A percentile compares a stretch with the other conserved stretches of the same genome.
These are phyloP conservation scores for Macroventuria anomochaeta DNA, from an alignment of 2,329 filamentous ascomycete species.

Conservation along the genomic window DNA sequence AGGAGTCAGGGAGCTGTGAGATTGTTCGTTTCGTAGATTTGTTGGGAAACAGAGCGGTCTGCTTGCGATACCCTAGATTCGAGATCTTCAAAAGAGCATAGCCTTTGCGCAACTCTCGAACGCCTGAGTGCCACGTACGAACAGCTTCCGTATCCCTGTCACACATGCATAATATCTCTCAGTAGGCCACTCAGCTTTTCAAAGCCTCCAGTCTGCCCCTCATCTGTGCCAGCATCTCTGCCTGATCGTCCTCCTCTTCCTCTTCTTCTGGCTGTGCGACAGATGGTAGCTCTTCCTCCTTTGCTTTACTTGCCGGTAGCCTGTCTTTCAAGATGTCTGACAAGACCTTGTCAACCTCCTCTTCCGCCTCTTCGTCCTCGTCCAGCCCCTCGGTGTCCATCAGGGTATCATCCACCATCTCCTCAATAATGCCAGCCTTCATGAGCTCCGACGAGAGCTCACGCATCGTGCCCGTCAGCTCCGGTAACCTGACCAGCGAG, in stretches of 20 bases:
- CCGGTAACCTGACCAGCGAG: constrained; percentile 79
- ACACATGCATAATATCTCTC: neutral
- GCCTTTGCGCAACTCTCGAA: neutral
- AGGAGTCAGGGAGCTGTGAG: neutral
- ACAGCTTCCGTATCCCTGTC: neutral
- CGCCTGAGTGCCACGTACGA: neutral
- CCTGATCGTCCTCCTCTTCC: constrained; percentile 84
- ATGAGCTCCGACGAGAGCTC: constrained; percentile 87
- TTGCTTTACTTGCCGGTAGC: constrained; percentile 69
- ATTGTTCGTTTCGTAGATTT: neutral
- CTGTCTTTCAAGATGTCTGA: constrained; percentile 88
- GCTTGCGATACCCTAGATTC: constrained; percentile 11
- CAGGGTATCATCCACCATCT: constrained; percentile 89
- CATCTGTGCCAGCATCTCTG: constrained; percentile 94
- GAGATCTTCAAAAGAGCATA: neutral
- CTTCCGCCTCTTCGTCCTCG: constrained; percentile 73
- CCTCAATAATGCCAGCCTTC: constrained; percentile 95
- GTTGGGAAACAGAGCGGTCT: neutral
- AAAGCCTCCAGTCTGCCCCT: constrained; percentile 86
- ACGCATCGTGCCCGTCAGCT: constrained; percentile 87
- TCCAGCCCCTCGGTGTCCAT: constrained; percentile 73
- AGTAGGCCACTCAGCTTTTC: constrained; percentile 69
- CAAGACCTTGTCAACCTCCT: constrained; percentile 90
- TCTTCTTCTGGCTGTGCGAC: constrained; percentile 66
- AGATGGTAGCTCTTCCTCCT: constrained; percentile 59